These are phyloP conservation scores for Diaporthe sp. DNA, from an alignment of 2,329 filamentous ascomycete genomes.

Conservation along the genomic window DNA sequence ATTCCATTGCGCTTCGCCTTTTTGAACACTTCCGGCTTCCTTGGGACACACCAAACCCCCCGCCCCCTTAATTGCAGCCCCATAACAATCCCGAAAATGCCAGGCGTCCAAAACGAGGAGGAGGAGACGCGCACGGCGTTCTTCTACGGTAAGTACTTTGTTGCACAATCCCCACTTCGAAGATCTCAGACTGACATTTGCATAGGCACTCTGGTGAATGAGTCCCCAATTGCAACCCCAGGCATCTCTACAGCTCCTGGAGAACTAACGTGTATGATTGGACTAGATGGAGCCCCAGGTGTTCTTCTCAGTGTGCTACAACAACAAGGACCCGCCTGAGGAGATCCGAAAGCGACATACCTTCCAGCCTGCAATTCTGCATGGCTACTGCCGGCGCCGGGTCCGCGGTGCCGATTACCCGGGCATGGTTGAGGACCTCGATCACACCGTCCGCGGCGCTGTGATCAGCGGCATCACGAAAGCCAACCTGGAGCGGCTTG, in stretches of 20 bases:
- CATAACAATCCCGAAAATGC: neutral
- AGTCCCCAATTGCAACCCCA: neutral
- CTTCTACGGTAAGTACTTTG: conserved; percentile 67
- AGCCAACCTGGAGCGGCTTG: conserved; percentile 79
- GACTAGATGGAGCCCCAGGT: conserved; percentile 82
- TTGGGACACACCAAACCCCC: neutral
- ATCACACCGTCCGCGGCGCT: conserved; percentile 76
- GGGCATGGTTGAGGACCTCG: conserved; percentile 70
- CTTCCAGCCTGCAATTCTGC: conserved; percentile 80
- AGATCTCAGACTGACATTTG: conserved; percentile 37
- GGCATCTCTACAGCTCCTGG: neutral
- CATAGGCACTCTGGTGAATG: conserved; percentile 51
- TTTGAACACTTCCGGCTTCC: neutral
- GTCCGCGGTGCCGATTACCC: conserved; percentile 83
- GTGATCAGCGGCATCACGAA: conserved; percentile 83
- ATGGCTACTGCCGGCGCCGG: conserved; percentile 75
- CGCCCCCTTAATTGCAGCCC: neutral
- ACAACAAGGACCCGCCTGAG: conserved; percentile 58
- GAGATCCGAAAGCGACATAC: conserved; percentile 65
- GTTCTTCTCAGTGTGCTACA: conserved; percentile 86
- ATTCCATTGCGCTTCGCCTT: neutral
- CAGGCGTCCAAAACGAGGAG: neutral
- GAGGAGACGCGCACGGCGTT: conserved; percentile 54
- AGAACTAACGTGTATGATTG: neutral
- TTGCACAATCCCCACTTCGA: neutral